Evolutionary conservation across 805 yeast species (phyloP), one percentile per base, ranked within the genome.

Genomic region (Wickerhamiella allomyrinae): DNA sequence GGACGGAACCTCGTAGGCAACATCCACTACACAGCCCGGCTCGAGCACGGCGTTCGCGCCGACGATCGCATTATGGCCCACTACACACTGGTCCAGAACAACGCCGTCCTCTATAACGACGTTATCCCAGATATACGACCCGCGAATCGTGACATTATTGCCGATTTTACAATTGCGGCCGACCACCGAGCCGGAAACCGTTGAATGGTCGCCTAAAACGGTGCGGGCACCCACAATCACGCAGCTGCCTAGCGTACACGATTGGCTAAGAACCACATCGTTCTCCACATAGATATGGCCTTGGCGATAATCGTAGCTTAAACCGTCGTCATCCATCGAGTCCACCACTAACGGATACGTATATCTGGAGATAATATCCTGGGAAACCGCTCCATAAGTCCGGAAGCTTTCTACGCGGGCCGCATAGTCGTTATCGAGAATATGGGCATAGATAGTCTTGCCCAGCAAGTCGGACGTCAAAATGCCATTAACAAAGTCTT

Each of bases 361-460:
- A 84, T 94, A 91, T 57, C 97, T 76, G 19, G 86, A 85, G 41
- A 91, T 65, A 33, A 87, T 74, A 58, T 91, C 97, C 60, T 83
- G 91, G 13, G 93, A 74, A 13, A 91, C 76, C 9, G 94, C 87
- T 57, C 81, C 89, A 60, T 87, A 91, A 0, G 97, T 85, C 56
- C 83, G 83, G 79, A 91, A 79, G 57, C 89, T 80, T 56, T 87
- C 93, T n/a, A 85, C 97, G 57, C 98, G 74, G 1, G 94, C 91
- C 22, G 95, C 95, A 56, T 86, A 87, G 45, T 80, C 78, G 41
- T 76, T 78, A 40, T 73, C 76, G 15, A 91, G 73, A 36, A 87
- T 74, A 56, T 84, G 86, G 0, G 94, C 85, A 60, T 89, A 89
- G 23, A 91, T 82, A 43, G 87, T 81, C 58, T 91, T 89, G 49